Percentiles rank a stretch among this genome's conserved stretches.
These are phyloP conservation scores for Claviceps capensis DNA, from an alignment of 2,329 filamentous ascomycete species.

Conservation along the genomic window DNA sequence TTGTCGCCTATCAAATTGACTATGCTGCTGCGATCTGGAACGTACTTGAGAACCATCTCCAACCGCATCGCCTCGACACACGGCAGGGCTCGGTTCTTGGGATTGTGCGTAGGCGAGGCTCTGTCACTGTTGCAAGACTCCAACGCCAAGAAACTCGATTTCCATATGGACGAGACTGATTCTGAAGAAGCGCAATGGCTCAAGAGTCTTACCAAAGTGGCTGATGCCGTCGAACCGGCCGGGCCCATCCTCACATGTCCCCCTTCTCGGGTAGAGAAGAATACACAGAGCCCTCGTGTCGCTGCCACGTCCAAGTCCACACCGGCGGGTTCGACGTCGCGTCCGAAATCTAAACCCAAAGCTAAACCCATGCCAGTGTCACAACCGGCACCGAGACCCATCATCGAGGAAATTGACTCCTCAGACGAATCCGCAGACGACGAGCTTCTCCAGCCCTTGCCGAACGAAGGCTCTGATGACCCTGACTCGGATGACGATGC, in stretches of 20 bases:
- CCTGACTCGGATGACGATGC: conserved; percentile 92
- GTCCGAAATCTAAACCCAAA: not conserved
- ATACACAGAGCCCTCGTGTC: not conserved
- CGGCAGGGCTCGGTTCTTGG: conserved; percentile 61
- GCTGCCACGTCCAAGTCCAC: not conserved
- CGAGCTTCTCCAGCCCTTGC: conserved; percentile 24
- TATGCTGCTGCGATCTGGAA: conserved; percentile 54
- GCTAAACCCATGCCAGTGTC: conserved; percentile 9
- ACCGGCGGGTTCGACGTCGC: too few species aligned
- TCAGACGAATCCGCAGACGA: conserved; percentile 53
- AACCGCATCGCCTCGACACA: conserved; percentile 74
- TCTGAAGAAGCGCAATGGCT: conserved; percentile 64
- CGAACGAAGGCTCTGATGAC: conserved; percentile 74
- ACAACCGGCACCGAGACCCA: conserved; percentile 25
- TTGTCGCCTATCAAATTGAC: conserved; percentile 51
- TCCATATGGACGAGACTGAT: conserved; percentile 68
- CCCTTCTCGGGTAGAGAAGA: not conserved
- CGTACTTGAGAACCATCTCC: conserved; percentile 67
- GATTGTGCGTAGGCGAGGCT: conserved; percentile 74
- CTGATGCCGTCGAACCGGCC: conserved; percentile 49
- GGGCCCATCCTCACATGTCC: conserved; percentile 29
- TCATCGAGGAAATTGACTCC: conserved; percentile 53
- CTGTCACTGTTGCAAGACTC: conserved; percentile 51
- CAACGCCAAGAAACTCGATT: conserved; percentile 60
- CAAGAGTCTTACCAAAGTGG: conserved; percentile 46